Evolutionary conservation across 2,329 filamentous ascomycete species (phyloP), one percentile per base, ranked within the genome.

Genomic region (Dichotomopilus funicola): DNA sequence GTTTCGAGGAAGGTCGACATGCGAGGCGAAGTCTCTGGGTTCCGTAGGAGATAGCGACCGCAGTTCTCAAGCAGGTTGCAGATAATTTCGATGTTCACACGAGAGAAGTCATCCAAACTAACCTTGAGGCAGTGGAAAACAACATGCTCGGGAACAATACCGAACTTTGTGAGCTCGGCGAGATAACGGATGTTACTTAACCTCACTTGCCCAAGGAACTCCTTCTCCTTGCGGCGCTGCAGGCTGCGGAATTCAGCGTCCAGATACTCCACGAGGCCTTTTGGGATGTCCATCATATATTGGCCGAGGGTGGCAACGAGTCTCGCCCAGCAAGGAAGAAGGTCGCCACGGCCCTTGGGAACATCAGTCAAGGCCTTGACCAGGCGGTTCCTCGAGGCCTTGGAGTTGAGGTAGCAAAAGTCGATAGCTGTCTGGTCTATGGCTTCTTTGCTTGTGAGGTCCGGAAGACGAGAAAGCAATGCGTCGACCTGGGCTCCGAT

Each of bases 81-180:
- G 61, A 99, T 92, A 64, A 99, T 96, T 70, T 99, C 95, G 61
- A 99, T 96, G 67, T 99, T 99, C 88, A 96, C 96, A 59, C 92
- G 83, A 2, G 94, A 96, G 67, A 99, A 99, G 67, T 99, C 94
- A 65, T 99, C 94, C 34, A 99, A 75, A 63, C 92, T 95, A 69
- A 99, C 92, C 71, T 96, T 99, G 64, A 99, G 83, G 68, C 94
- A 99, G 68, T 99, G 94, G 68, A 99, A 99, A 53, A 99, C 95
- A 61, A 99, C 92, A 71, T 99, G 94, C 70, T 99, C 94, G 0
- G 95, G 94, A 7, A 99, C 94, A 36, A 96, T 90, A 36, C 94
- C 92, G 67, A 99, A 99, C 68, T 99, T 99, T 57, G 94, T 99
- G 67, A 99, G 75, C 72, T 99, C 94, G 6, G 94, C 91, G 50